Evolutionary conservation across 2,329 filamentous ascomycete species (phyloP), one percentile per base, ranked within the genome.

Genomic region (Dothistroma pini): DNA sequence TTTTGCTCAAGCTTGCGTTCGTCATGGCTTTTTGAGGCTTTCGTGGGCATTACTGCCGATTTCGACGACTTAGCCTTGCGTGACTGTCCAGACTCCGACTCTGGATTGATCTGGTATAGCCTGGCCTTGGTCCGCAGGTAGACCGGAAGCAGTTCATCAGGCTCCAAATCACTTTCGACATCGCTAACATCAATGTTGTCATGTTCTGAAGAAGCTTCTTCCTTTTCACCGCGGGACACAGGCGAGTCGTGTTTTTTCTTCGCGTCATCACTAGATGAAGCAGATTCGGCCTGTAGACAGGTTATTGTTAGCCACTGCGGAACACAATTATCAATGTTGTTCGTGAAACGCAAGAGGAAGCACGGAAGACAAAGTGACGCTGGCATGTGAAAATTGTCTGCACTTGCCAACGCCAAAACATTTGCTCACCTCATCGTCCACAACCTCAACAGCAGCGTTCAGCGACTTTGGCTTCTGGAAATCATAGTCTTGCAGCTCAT

Each of bases 91-190:
- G 81, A 88, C 19, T 70, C 67, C 7, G 59, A 52, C 2, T 63
- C 57, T 4, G 80, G 79, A 54, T 79, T 74, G n/a, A 80, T 69
- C 49, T 78, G 74, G 65, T 77, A 82, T 1, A 82, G 68, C 52
- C 74, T 75, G 11, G 83, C 79, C 75, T 91, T 93, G 19, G 90
- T 84, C 16, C 88, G 85, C 21, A 99, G 70, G 75, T 93, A 97
- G 61, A 86, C 84, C 0, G 90, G 87, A 29, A 93, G 80, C 19
- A 82, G 74, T 59, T 81, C 76, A 41, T 82, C 79, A 3, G 78
- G 77, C 44, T 82, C 80, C 2, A 80, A 66, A 61, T 82, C 80
- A 63, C 79, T 81, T 22, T 80, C 80, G 5, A 81, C 65, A 66
- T 82, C 80, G 66, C 79, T 81, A 57, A 81, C 75, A 22, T 77